Percentiles rank a stretch among this genome's conserved stretches.
phyloP scores from a whole-genome alignment of 805 yeast genomes.

The Lachancea mirantina region DNA sequence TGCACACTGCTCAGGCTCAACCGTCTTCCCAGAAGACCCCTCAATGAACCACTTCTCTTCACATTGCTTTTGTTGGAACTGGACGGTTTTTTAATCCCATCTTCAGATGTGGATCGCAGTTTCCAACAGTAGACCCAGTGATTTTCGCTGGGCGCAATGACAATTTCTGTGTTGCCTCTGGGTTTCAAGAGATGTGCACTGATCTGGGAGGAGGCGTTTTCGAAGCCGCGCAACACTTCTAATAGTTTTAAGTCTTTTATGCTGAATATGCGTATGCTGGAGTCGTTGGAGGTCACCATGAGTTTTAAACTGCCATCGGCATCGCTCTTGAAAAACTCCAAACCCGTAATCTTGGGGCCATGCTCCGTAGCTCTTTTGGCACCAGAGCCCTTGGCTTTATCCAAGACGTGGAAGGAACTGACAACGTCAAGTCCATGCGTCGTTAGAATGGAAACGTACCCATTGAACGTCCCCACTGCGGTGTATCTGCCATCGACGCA shows the following conservation, averaged over 20 bases:
- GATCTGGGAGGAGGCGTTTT: constrained; percentile 65
- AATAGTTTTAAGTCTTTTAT: constrained; percentile 47
- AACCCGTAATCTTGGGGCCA: constrained; percentile 69
- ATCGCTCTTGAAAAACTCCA: constrained; percentile 40
- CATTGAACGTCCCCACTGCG: constrained; percentile 73
- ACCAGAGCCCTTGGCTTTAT: constrained; percentile 21
- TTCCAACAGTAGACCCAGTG: constrained; percentile 84
- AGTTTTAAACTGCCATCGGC: constrained; percentile 33
- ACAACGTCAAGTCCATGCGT: constrained; percentile 53
- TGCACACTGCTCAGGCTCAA: constrained; percentile 8
- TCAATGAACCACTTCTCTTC: constrained; percentile 8
- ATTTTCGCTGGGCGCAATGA: constrained; percentile 81
- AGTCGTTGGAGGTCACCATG: constrained; percentile 75
- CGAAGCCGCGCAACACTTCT: constrained; percentile 64
- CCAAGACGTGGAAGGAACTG: constrained; percentile 40
- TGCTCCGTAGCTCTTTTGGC: constrained; percentile 18
- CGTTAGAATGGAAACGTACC: constrained; percentile 53
- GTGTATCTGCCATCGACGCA: constrained; percentile 55
- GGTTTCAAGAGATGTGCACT: constrained; percentile 38
- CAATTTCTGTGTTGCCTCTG: constrained; percentile 29
- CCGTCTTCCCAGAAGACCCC: constrained; percentile 9
- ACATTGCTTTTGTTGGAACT: constrained; percentile 14
- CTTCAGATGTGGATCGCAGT: constrained; percentile 24
- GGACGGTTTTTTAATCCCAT: constrained; percentile 13
- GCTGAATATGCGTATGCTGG: constrained; percentile 63